A percentile compares a stretch with the other conserved stretches of the same genome.
Evolutionary conservation across 805 yeast species (phyloP).

Genomic region (Saccharomycopsis vini): DNA sequence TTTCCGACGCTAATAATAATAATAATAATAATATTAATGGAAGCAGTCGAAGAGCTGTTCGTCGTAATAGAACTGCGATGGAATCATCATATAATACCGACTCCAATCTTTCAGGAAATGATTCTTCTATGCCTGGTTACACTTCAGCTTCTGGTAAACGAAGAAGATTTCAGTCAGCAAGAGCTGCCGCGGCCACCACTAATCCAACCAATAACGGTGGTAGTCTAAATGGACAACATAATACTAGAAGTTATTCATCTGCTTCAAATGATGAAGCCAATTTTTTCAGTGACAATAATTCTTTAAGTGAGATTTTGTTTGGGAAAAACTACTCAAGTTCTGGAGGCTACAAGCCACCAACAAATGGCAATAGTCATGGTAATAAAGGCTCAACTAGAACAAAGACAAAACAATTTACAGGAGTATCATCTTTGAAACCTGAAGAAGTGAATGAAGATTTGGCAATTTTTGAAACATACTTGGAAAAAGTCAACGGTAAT

Average conservation of each 20-base stretch:
- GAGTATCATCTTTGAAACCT: conserved; percentile 6
- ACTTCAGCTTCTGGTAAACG: conserved; percentile 11
- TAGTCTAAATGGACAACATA: conserved; percentile 4
- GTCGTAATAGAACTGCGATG: conserved; percentile 14
- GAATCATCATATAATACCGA: conserved; percentile 18
- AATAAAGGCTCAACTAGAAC: conserved; percentile 7
- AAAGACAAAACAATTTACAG: conserved; percentile 11
- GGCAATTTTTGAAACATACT: conserved; percentile 11
- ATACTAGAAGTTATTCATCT: conserved; percentile 14
- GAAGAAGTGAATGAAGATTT: conserved; percentile 17
- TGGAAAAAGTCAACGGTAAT: conserved; percentile 1
- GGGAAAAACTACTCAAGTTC: conserved; percentile 12
- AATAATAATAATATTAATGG: not conserved
- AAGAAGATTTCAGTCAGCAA: conserved; percentile 17
- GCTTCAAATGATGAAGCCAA: conserved; percentile 18
- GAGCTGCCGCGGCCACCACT: conserved; percentile 18
- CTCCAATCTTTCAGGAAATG: conserved; percentile 18
- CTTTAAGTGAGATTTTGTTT: conserved; percentile 18
- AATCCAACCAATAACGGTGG: too few species aligned
- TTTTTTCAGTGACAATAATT: conserved; percentile 18
- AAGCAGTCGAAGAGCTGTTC: conserved; percentile 11
- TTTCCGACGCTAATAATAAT: conserved; percentile 5
- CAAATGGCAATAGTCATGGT: not conserved
- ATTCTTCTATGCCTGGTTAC: conserved; percentile 16
- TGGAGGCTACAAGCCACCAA: conserved; percentile 2